Evolutionary conservation across 371 early-diverging fungal species (phyloP), one percentile per base, ranked within the genome.

Genomic region (Mortierella sp.): DNA sequence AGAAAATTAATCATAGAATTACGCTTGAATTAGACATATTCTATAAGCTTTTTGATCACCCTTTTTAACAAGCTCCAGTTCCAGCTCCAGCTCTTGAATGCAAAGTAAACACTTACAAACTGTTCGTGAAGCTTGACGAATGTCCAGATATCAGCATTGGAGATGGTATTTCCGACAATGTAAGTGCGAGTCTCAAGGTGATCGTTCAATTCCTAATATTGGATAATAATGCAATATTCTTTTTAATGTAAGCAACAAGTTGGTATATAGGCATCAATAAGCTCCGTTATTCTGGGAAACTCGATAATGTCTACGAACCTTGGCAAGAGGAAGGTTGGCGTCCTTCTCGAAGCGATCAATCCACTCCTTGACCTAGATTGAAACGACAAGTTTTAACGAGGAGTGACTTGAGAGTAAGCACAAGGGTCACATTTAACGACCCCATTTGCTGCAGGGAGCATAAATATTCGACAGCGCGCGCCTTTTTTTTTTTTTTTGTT

Each of bases 131-230:
- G 76, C 65, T 91, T 89, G 64, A 88, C 89, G 87, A 92, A 96
- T n/a, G 88, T 73, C 35, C 90, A 88, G 26, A 94, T 62, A 75
- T 96, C 96, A 18, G 92, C 94, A 54, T 93, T 70, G 8, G 93
- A 88, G 60, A 94, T 76, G 62, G 80, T 70, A 84, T 93, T 89
- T 71, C 86, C 87, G 40, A 90, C 91, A 62, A 96, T 75, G 77
- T 87, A 96, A 35, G 94, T 93, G 60, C 87, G 79, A 51, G 76
- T 83, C 62, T 83, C 88, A 57, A 94, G 84, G 60, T 90, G 89
- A n/a, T 87, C 88, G 83, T 94, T 90, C 75, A 95, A 78, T 52
- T 85, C 85, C 87, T 90, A 72, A 5, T 3, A 28, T 10, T n/a
- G 52, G 52, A 5, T 24, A 24, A 62, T 26, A 39, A 57, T 26